Evolutionary conservation across 495 filamentous ascomycete species (phyloP), one percentile per base, ranked within the genome.

Genomic region (Penicillium angulare): DNA sequence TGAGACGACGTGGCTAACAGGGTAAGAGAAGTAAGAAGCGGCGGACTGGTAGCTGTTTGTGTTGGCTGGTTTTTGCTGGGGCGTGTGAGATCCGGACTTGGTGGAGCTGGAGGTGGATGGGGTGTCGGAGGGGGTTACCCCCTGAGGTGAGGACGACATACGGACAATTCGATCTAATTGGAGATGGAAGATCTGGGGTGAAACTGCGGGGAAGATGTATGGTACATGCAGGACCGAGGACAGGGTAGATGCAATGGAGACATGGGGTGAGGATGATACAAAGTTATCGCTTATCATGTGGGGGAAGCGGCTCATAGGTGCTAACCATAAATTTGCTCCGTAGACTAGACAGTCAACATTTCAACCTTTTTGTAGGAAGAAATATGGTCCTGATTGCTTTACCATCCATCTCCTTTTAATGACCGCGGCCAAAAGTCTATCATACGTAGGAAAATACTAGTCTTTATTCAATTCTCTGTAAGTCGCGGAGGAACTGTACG

Each of bases 1-100:
- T 8, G 75, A 76, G 39, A 78, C 73, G 52, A 80, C 75, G 63
- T 79, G 77, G 42, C 64, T 71, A 57, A 81, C 78, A 21, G 78
- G 78, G 57, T 79, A 81, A 50, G 78, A 74, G 57, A 81, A 72
- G 67, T 79, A 80, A 55, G 72, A 76, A 56, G 69, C 65, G 32
- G 72, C 54, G 51, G 71, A 69, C 47, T 68, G 63, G 47, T 68
- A 68, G 41, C 57, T 49, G 7, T 46, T 42, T 17, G 59, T 40
- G 38, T 53, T 24, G 13, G 32, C 13, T 48, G 32, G 49, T 32
- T 60, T 56, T 57, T 35, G 54, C 52, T 68, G 60, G 39, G 61
- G 61, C 29, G 58, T 60, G 49, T 62, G 67, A 54, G 70, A 68
- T 53, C 60, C 55, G 52, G 70, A 64, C 50, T 2, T 31, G 26